Evolutionary conservation across 345 rosid genomes (phyloP).

Genomic region (Ceriops decandra): DNA sequence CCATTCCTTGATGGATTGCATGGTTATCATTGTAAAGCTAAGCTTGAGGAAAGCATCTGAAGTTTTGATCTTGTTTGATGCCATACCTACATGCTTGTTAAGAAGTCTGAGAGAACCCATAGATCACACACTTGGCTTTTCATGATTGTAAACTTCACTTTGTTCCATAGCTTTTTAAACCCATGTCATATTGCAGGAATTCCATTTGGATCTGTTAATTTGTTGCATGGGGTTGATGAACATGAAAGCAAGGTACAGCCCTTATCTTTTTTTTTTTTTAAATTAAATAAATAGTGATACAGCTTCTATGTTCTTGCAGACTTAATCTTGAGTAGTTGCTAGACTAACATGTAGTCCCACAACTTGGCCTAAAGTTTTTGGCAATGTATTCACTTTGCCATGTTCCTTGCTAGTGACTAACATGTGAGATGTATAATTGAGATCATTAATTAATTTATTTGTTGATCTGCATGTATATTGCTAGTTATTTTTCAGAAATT

Average conservation of each 20-base stretch:
- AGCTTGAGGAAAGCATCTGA: neutral
- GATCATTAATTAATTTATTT: neutral
- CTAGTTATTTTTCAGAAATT: neutral
- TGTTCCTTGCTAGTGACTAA: neutral
- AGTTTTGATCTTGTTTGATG: constrained; percentile 2
- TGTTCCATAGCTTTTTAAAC: constrained; percentile 16
- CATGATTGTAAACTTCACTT: neutral
- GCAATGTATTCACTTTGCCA: neutral
- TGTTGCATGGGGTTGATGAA: constrained; percentile 87
- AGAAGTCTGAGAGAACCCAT: too few species aligned
- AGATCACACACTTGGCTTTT: neutral
- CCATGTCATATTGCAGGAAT: constrained; percentile 56
- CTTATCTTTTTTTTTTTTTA: constrained; percentile 10
- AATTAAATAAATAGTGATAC: constrained; percentile 43
- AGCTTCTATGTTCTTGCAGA: constrained; percentile 9
- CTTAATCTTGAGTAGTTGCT: neutral
- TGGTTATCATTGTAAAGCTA: neutral
- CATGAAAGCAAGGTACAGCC: constrained; percentile 88
- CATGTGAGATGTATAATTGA: neutral
- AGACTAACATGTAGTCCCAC: neutral
- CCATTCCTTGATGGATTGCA: too few species aligned
- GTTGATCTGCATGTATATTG: neutral
- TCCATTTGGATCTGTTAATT: constrained; percentile 94
- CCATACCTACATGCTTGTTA: too few species aligned
- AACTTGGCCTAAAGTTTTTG: neutral